Evolutionary conservation across 306 rosid genomes (phyloP).

Genomic region (Oemleria cerasiformis): DNA sequence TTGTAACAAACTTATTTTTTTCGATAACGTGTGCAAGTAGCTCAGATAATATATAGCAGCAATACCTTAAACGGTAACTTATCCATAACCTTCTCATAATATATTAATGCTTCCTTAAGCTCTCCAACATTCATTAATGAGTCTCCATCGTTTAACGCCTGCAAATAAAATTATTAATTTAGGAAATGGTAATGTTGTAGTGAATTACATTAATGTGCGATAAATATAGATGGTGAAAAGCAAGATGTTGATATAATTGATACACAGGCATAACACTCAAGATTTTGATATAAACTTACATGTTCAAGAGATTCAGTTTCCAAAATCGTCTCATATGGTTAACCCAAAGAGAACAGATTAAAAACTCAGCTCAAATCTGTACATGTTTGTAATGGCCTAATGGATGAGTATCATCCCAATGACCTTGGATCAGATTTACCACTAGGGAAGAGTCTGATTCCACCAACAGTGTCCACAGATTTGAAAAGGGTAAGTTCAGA

Average conservation of each 20-base stretch:
- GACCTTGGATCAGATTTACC: no score
- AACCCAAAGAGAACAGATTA: background rate
- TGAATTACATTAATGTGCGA: background rate
- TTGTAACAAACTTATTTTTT: background rate
- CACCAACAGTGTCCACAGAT: no score
- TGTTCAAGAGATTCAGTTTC: background rate
- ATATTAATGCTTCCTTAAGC: slow-evolving; percentile 67
- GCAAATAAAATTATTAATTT: slow-evolving; percentile 14
- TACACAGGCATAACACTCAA: background rate
- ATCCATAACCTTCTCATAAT: slow-evolving; percentile 70
- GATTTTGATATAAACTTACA: background rate
- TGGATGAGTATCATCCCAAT: no score
- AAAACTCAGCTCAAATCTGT: background rate
- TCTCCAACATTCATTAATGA: slow-evolving; percentile 64
- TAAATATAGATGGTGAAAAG: background rate
- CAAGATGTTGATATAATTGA: background rate
- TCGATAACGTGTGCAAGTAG: background rate
- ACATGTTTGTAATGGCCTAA: background rate
- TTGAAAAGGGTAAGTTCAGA: no score
- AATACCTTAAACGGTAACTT: slow-evolving; percentile 69
- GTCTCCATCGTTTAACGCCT: slow-evolving; percentile 79
- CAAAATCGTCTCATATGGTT: background rate
- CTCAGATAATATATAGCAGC: slow-evolving; percentile 8
- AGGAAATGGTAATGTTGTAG: background rate
- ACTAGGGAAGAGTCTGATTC: no score